Conservation (phyloP, 305 asterid species). For the Andrographis paniculata region DNA sequence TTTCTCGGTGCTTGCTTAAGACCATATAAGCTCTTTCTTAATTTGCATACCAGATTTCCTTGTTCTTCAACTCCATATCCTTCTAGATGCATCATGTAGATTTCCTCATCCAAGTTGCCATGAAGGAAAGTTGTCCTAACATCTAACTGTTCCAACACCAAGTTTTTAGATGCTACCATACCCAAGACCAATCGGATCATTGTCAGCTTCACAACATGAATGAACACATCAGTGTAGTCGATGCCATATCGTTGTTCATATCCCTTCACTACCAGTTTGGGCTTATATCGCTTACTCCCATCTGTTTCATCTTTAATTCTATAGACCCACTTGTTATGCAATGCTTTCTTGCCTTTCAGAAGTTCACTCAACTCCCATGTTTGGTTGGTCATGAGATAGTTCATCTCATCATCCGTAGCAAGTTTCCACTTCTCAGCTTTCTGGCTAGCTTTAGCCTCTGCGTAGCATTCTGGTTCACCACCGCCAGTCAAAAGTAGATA, state of each 20-base stretch:
- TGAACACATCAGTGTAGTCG: not conserved
- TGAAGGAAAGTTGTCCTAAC: not conserved
- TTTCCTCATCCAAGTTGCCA: not conserved
- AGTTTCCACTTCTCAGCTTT: not conserved
- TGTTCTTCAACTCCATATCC: not conserved
- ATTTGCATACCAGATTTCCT: not conserved
- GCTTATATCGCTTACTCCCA: not conserved
- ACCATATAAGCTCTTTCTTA: not conserved
- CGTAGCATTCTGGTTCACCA: not conserved
- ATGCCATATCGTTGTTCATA: not conserved
- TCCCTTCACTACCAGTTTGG: not conserved
- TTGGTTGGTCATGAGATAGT: not conserved
- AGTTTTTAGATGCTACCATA: not conserved
- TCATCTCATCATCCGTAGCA: not conserved
- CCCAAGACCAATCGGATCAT: not conserved
- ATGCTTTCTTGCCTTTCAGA: not conserved
- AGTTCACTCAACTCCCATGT: not conserved
- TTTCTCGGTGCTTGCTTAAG: not conserved
- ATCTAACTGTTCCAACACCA: not conserved
- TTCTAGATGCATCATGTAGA: not conserved
- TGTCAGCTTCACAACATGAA: not conserved
- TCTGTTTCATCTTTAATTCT: not conserved
- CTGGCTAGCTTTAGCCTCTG: not conserved
- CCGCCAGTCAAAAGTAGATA: not conserved
- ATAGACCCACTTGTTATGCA: not conserved